Percentiles rank a stretch among this genome's conserved stretches.
Conservation (phyloP, 495 filamentous ascomycete genomes). For the Aspergillus bertholletiae region DNA sequence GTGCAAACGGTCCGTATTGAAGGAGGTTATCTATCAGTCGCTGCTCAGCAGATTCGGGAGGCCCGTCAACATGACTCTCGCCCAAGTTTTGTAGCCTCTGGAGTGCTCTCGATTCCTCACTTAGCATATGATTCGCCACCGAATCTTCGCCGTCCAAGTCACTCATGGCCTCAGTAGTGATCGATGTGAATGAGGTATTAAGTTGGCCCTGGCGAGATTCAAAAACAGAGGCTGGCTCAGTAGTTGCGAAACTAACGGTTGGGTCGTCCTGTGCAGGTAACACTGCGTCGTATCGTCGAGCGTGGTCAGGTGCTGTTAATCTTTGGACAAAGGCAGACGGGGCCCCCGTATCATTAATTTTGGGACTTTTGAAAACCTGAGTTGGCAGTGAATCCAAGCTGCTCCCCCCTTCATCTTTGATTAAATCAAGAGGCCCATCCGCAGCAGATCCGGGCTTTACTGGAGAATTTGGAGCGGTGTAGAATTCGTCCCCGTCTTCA, state of each 20-base stretch:
- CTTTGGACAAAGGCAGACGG: slow-evolving; percentile 18
- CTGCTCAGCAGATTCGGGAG: slow-evolving; percentile 14
- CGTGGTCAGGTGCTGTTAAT: slow-evolving; percentile 17
- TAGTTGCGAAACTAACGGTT: slow-evolving; percentile 27
- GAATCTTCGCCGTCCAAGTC: slow-evolving; percentile 33
- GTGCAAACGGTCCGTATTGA: slow-evolving; percentile 32
- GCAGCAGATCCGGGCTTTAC: slow-evolving; percentile 11
- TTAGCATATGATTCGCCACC: slow-evolving; percentile 23
- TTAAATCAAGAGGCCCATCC: slow-evolving; percentile 7
- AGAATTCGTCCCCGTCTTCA: slow-evolving; percentile 31
- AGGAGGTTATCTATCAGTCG: slow-evolving; percentile 27
- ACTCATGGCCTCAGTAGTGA: slow-evolving; percentile 22
- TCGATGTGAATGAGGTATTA: slow-evolving; percentile 28
- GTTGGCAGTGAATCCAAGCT: too few relatives aligned
- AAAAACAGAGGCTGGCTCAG: slow-evolving; percentile 5
- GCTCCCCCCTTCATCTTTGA: neutral
- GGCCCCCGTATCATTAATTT: slow-evolving; percentile 1
- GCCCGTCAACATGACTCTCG: neutral
- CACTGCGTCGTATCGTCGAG: slow-evolving; percentile 14
- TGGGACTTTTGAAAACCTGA: slow-evolving; percentile 8
- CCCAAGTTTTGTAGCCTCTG: slow-evolving; percentile 4
- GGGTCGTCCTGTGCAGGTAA: slow-evolving; percentile 2
- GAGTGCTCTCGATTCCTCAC: slow-evolving; percentile 19
- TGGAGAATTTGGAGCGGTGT: slow-evolving; percentile 40
- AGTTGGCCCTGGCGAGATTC: slow-evolving; percentile 10